phyloP scores from a whole-genome alignment of 148 eudicot species.

The Fagopyrum tataricum region DNA sequence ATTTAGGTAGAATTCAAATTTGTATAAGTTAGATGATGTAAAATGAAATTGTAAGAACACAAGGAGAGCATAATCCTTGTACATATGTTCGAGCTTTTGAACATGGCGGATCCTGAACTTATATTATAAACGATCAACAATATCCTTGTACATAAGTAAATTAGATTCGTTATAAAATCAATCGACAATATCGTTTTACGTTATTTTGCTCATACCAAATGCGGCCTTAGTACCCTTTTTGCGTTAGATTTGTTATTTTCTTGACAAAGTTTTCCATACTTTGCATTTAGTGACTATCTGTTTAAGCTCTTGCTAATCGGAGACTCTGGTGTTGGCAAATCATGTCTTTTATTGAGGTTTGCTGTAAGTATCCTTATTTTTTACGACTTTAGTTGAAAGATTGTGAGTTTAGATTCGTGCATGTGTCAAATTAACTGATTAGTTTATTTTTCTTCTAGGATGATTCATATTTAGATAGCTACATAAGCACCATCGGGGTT shows the following conservation, averaged over 20 bases:
- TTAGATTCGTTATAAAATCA: too few species aligned
- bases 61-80: too few species aligned
- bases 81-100: too few species aligned
- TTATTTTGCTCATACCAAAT: too few species aligned
- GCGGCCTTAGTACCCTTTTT: not conserved
- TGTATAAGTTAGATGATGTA: too few species aligned
- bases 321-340: slow-evolving; percentile 19
- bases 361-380: not conserved
- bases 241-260: not conserved
- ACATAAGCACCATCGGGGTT: slow-evolving; percentile 88
- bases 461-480: slow-evolving; percentile 81
- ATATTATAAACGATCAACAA: too few species aligned
- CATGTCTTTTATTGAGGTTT: slow-evolving; percentile 15
- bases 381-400: not conserved
- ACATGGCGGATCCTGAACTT: too few species aligned
- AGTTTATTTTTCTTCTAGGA: slow-evolving; percentile 31
- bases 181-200: too few species aligned
- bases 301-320: slow-evolving; percentile 19
- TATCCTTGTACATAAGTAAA: too few species aligned
- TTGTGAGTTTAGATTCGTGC: too few species aligned
- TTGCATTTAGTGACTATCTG: slow-evolving; percentile 13
- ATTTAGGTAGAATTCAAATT: not conserved
- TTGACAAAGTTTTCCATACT: not conserved
- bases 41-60: too few species aligned
- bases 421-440: not conserved